These are phyloP conservation scores for Linanthus parryae DNA, from an alignment of 148 eudicot species.

Conservation along the genomic window DNA sequence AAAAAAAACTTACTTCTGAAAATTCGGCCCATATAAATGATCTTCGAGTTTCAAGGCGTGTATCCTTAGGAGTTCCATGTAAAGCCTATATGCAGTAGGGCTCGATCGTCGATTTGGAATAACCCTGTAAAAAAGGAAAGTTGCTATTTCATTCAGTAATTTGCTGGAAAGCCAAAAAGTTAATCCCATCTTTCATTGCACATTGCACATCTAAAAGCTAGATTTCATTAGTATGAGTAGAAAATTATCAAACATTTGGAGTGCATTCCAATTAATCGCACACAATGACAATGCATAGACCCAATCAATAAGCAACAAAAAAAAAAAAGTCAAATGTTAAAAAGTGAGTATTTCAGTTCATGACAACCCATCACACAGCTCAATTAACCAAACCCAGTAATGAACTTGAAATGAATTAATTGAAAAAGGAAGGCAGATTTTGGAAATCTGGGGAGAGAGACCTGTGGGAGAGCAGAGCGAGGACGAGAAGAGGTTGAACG, in stretches of 20 bases:
- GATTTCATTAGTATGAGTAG: too few species aligned
- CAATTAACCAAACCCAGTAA: too few species aligned
- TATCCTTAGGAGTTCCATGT: constrained; percentile 77
- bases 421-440: too few species aligned
- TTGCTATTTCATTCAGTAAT: neutral
- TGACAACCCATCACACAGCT: too few species aligned
- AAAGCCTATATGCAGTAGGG: constrained; percentile 83
- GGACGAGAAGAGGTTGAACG: constrained; percentile 68
- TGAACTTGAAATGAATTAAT: too few species aligned
- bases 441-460: too few species aligned
- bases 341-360: too few species aligned
- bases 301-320: too few species aligned
- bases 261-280: neutral
- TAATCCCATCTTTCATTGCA: too few species aligned
- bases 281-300: too few species aligned
- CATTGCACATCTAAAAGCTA: too few species aligned
- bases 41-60: constrained; percentile 51
- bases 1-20: constrained; percentile 52
- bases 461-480: constrained; percentile 81
- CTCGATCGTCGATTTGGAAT: constrained; percentile 63
- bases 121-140: constrained; percentile 44
- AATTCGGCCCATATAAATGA: constrained; percentile 33
- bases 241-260: neutral
- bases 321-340: too few species aligned
- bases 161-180: neutral